phyloP scores from a whole-genome alignment of 1,284 basidiomycete genomes.

The Rhodotorula sp. region DNA sequence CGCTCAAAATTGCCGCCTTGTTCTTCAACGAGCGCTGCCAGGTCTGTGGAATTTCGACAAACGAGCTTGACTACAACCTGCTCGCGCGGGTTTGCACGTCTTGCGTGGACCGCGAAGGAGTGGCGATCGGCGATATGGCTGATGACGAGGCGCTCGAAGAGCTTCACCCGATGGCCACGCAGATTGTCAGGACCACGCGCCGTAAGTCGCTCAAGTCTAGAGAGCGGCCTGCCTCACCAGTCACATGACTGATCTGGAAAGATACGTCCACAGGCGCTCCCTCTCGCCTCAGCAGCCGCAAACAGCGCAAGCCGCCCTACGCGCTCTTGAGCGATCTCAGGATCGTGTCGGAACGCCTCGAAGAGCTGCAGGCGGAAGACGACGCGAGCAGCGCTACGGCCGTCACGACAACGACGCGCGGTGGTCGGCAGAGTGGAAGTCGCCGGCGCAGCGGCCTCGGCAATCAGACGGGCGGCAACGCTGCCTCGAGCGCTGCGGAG shows the following conservation, averaged over 20 bases:
- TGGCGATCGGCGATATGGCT: neutral
- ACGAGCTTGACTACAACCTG: constrained; percentile 1
- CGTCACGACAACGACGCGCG: neutral
- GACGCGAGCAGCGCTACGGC: neutral
- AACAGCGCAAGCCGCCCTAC: neutral
- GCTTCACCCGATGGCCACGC: neutral
- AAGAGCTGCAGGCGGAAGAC: constrained; percentile 4
- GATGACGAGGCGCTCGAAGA: neutral
- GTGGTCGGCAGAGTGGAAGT: neutral
- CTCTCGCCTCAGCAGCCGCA: neutral
- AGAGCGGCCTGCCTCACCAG: too few species aligned
- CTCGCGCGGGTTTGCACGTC: neutral
- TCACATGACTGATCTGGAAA: neutral
- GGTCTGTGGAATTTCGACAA: neutral
- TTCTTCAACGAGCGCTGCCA: constrained; percentile 6
- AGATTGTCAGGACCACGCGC: neutral
- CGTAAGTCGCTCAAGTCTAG: neutral
- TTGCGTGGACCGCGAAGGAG: neutral
- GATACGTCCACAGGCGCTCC: neutral
- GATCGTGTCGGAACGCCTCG: neutral
- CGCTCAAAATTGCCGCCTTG: neutral
- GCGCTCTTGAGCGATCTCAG: neutral
- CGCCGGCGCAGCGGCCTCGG: neutral
- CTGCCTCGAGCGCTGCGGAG: neutral
- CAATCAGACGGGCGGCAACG: neutral